These are phyloP conservation scores for Penicillium egyptiacum DNA, from an alignment of 495 filamentous ascomycete genomes.

Conservation along the genomic window DNA sequence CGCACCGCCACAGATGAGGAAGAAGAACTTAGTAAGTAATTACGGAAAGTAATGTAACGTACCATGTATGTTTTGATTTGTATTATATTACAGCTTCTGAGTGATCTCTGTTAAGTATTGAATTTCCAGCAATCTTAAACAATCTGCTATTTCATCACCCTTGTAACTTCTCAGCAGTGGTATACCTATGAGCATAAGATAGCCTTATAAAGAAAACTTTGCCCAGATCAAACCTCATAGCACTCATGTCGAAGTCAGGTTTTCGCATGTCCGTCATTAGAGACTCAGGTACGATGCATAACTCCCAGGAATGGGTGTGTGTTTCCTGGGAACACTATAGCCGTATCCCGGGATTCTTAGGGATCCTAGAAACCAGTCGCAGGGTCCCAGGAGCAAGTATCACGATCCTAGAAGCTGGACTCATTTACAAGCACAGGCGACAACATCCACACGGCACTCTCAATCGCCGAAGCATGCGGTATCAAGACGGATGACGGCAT, in stretches of 20 bases:
- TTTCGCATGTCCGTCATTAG: not conserved
- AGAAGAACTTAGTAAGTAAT: not conserved
- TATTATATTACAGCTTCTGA: not conserved
- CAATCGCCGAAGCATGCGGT: constrained; percentile 44
- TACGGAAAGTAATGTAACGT: not conserved
- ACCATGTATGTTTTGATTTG: not conserved
- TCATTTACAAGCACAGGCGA: too few relatives aligned
- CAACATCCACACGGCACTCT: too few relatives aligned
- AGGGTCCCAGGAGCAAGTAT: not conserved
- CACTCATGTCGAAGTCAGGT: not conserved
- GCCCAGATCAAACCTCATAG: not conserved
- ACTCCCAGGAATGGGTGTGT: not conserved
- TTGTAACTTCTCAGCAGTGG: not conserved
- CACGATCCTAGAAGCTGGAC: not conserved
- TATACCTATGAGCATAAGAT: not conserved
- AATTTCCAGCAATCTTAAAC: not conserved
- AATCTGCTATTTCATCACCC: not conserved
- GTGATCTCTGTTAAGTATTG: not conserved
- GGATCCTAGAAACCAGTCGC: not conserved
- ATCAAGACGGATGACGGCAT: constrained; percentile 72
- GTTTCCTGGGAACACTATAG: not conserved
- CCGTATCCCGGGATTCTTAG: not conserved
- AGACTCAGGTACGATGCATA: not conserved
- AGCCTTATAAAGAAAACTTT: not conserved
- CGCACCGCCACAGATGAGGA: not conserved